Evolutionary conservation across 441 rosid species (phyloP).

Genomic region (Erodium moschatum): DNA sequence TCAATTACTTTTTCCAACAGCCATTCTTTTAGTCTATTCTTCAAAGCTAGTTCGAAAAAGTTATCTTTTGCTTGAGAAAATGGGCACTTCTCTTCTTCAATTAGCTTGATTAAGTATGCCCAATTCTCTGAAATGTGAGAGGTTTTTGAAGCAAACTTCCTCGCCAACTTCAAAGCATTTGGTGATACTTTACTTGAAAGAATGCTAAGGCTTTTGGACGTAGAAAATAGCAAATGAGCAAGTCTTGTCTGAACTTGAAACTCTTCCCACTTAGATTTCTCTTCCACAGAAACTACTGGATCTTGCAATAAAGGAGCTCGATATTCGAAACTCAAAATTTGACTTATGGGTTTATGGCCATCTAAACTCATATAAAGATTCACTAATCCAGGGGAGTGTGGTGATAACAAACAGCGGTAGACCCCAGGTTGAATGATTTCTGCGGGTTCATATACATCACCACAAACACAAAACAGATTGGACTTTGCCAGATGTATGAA

Average conservation of each 20-base stretch:
- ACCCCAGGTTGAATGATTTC: constrained; percentile 77
- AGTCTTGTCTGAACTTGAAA: constrained; percentile 76
- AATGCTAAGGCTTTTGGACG: constrained; percentile 51
- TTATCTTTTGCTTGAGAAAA: constrained; percentile 57
- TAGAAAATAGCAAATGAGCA: constrained; percentile 64
- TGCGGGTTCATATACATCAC: constrained; percentile 50
- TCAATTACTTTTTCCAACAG: constrained; percentile 69
- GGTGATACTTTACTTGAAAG: constrained; percentile 48
- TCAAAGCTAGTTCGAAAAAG: constrained; percentile 64
- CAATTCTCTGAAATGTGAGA: constrained; percentile 45
- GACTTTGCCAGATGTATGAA: constrained; percentile 49
- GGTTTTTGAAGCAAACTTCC: constrained; percentile 51
- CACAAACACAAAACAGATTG: constrained; percentile 65
- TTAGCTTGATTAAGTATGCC: constrained; percentile 53
- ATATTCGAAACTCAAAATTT: constrained; percentile 64
- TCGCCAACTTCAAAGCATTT: constrained; percentile 52
- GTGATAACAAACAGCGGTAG: constrained; percentile 66
- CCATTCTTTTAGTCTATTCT: constrained; percentile 78
- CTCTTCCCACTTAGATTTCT: constrained; percentile 55
- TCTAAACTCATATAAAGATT: constrained; percentile 67
- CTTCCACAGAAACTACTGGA: constrained; percentile 35
- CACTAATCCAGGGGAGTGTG: constrained; percentile 63
- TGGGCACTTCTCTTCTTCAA: constrained; percentile 44
- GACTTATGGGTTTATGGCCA: constrained; percentile 74
- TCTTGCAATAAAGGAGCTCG: constrained; percentile 36